Evolutionary conservation across 208 protist species (phyloP), one percentile per base, ranked within the genome.

Genomic region (Balamuthia mandrillaris): DNA sequence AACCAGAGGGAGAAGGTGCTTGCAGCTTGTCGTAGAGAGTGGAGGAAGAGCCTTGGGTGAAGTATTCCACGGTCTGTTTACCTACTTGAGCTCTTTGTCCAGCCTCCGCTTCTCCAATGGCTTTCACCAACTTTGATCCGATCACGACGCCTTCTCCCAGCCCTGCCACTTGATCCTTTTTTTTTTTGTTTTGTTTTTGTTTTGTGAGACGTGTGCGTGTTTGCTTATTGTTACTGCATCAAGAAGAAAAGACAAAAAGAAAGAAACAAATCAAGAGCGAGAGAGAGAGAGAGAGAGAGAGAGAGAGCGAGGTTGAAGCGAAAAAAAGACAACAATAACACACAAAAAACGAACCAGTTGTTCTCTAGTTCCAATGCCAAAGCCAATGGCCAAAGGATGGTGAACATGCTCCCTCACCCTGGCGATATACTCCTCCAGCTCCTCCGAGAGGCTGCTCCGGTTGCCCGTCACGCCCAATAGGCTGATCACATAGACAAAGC

Each of bases 91-190:
- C 45, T 12, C 39, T 45, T 33, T 84, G 35, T 44, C 14, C 83
- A 0, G 24, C 84, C 4, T 39, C n/a, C 35, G 39, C 24, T 7
- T 68, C 74, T 24, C 83, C 44, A 24, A 91, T 18, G n/a, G 56
- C 81, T 35, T 84, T 83, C 65, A 87, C 63, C 35, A 93, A 81
- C 18, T 84, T 85, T 29, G 90, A 93, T 31, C 92, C 92, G 27
- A 94, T 89, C 9, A 94, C 91, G 18, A 87, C 86, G 61, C 89
- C 92, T 49, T 94, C 90, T 18, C 86, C 91, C n/a, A 91, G 42
- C 47, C 66, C 24, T 3, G 49, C 86, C 45, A 92, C 75, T 29
- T 78, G 33, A 24, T 37, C 29, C n/a, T n/a, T n/a, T n/a, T n/a
- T n/a, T n/a, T n/a, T n/a, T n/a, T n/a, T n/a, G n/a, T n/a, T n/a